Percentiles rank a stretch among this genome's conserved stretches.
phyloP scores from a whole-genome alignment of 139 green algal species.

The Coelastrella sp. region DNA sequence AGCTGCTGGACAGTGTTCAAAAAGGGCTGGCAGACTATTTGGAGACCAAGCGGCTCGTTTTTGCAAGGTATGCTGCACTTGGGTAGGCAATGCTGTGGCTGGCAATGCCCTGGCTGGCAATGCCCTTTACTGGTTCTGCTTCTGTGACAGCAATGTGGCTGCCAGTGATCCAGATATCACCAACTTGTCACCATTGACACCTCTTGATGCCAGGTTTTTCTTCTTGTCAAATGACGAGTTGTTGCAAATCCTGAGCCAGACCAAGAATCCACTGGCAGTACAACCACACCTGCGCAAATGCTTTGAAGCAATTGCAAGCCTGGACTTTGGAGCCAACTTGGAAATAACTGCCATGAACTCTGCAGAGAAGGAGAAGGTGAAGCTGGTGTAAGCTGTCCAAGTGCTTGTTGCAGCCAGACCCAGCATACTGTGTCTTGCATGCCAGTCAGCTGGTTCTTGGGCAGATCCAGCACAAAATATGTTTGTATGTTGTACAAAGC shows the following conservation, averaged over 20 bases:
- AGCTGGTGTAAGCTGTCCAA: no score
- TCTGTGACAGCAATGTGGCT: no score
- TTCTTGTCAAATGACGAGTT: constrained; percentile 69
- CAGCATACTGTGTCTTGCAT: no score
- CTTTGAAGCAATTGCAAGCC: constrained; percentile 86
- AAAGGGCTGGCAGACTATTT: constrained; percentile 79
- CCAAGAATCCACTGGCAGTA: constrained; percentile 80
- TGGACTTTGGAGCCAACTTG: constrained; percentile 79
- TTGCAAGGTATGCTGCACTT: constrained; percentile 54
- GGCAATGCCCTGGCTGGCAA: no score
- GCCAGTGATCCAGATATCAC: no score
- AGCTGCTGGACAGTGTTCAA: constrained; percentile 77
- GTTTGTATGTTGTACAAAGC: background rate
- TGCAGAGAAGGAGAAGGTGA: constrained; percentile 70
- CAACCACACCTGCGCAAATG: constrained; percentile 89
- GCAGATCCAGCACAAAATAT: background rate
- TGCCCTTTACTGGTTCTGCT: no score
- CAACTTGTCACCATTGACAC: no score
- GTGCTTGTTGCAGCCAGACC: background rate
- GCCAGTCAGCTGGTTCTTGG: background rate
- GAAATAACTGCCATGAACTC: constrained; percentile 84
- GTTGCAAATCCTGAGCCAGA: constrained; percentile 76
- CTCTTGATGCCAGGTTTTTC: constrained; percentile 69
- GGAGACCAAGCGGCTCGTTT: constrained; percentile 78
- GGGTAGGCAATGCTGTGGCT: background rate